These are phyloP conservation scores for Hondaea fermentalgiana DNA, from an alignment of 108 stramenopile genomes.

Conservation along the genomic window DNA sequence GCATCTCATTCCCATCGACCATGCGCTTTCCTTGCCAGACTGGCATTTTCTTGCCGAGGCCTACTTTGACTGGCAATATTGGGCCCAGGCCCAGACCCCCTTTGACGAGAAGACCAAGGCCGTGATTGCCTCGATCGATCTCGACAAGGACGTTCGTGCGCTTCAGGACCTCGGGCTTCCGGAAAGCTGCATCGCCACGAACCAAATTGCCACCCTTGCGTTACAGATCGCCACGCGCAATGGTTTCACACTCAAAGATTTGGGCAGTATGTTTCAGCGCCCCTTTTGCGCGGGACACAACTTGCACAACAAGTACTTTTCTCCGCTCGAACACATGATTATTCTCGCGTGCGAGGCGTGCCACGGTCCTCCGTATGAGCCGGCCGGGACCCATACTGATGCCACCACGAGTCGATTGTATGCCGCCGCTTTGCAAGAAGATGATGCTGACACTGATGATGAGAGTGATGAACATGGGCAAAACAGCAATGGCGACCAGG, in stretches of 20 bases:
- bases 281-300: slow-evolving; percentile 6
- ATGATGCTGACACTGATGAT: background rate
- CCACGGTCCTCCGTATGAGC: background rate
- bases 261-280: background rate
- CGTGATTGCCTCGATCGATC: background rate
- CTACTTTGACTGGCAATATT: slow-evolving; percentile 7
- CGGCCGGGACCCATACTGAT: background rate
- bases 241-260: background rate
- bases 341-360: background rate
- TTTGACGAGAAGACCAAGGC: background rate
- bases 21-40: background rate
- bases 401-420: background rate
- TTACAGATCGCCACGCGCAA: background rate
- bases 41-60: slow-evolving; percentile 14
- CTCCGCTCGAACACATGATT: background rate
- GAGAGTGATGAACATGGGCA: background rate
- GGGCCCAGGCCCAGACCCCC: background rate
- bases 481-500: background rate
- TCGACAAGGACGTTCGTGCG: background rate
- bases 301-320: slow-evolving; percentile 18
- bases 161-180: slow-evolving; percentile 4
- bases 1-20: background rate
- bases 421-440: background rate
- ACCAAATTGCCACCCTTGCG: background rate
- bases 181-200: background rate